These are phyloP conservation scores for Rhizoclosmatium sp. DNA, from an alignment of 192 early-diverging fungal genomes.

Conservation along the genomic window DNA sequence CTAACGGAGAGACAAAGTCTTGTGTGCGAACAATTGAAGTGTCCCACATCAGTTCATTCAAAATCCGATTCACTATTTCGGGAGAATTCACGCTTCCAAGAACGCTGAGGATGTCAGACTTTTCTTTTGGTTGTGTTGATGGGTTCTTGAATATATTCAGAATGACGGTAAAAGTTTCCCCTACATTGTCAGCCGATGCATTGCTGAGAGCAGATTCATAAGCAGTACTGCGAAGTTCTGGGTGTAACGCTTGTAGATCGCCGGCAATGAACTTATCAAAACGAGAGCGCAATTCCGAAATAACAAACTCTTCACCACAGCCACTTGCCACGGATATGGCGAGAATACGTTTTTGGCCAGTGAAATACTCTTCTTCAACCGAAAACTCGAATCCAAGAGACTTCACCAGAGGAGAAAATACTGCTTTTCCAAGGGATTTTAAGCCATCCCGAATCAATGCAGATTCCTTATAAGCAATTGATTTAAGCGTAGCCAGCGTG, in stretches of 20 bases:
- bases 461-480: slow-evolving; percentile 73
- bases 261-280: slow-evolving; percentile 71
- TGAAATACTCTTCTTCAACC: slow-evolving; percentile 75
- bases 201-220: slow-evolving; percentile 71
- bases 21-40: slow-evolving; percentile 68
- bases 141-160: slow-evolving; percentile 48
- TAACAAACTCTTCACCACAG: slow-evolving; percentile 61
- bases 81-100: slow-evolving; percentile 58
- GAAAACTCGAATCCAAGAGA: slow-evolving; percentile 81
- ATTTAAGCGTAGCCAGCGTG: slow-evolving; percentile 67
- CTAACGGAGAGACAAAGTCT: slow-evolving; percentile 17
- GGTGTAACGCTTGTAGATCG: slow-evolving; percentile 67
- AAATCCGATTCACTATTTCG: slow-evolving; percentile 60
- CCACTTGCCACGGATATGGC: slow-evolving; percentile 77
- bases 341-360: slow-evolving; percentile 76
- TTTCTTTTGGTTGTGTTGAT: slow-evolving; percentile 22
- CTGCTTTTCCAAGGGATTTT: slow-evolving; percentile 66
- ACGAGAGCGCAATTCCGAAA: slow-evolving; percentile 6
- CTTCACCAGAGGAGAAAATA: slow-evolving; percentile 78
- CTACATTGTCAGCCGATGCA: slow-evolving; percentile 22
- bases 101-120: slow-evolving; percentile 56
- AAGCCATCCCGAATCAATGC: slow-evolving; percentile 71
- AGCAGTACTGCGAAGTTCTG: slow-evolving; percentile 71
- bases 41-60: slow-evolving; percentile 71
- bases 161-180: slow-evolving; percentile 46